A percentile compares a stretch with the other conserved stretches of the same genome.
These are phyloP conservation scores for Exophiala oligosperma DNA, from an alignment of 2,329 filamentous ascomycete genomes.

Conservation along the genomic window DNA sequence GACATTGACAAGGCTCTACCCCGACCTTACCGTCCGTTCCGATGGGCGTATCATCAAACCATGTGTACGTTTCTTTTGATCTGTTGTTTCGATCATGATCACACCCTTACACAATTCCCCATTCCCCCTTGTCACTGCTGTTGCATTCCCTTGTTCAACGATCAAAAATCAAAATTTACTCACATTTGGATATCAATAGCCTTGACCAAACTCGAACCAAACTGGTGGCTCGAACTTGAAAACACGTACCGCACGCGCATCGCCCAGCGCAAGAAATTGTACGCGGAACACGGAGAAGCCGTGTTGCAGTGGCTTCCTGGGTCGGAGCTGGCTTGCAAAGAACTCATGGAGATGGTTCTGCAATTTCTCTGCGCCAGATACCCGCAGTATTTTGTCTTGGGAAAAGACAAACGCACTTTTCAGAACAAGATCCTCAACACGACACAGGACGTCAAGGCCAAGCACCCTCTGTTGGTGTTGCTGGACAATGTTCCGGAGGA, in stretches of 20 bases:
- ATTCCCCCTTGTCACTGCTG: too few species aligned
- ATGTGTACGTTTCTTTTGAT: conserved; percentile 66
- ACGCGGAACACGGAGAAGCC: conserved; percentile 59
- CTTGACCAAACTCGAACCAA: conserved; percentile 71
- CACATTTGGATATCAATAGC: conserved; percentile 49
- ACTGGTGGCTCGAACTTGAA: conserved; percentile 91
- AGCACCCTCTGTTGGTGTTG: conserved; percentile 67
- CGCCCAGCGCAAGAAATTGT: conserved; percentile 66
- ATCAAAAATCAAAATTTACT: background rate
- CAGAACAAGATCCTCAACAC: conserved; percentile 69
- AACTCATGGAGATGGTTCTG: conserved; percentile 82
- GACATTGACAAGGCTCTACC: conserved; percentile 67
- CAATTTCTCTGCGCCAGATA: conserved; percentile 79
- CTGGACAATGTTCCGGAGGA: conserved; percentile 81
- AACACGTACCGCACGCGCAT: conserved; percentile 69
- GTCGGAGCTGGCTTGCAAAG: conserved; percentile 76
- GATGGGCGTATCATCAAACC: conserved; percentile 86
- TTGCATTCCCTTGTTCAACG: too few species aligned
- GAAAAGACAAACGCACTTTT: conserved; percentile 56
- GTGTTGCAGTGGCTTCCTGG: conserved; percentile 71
- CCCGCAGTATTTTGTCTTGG: conserved; percentile 69
- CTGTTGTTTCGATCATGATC: too few species aligned
- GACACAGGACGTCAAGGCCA: conserved; percentile 59
- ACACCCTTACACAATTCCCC: too few species aligned
- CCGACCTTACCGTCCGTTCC: conserved; percentile 75